Evolutionary conservation across 1,284 basidiomycete genomes (phyloP).

Genomic region (Macrocystidia cucumis): DNA sequence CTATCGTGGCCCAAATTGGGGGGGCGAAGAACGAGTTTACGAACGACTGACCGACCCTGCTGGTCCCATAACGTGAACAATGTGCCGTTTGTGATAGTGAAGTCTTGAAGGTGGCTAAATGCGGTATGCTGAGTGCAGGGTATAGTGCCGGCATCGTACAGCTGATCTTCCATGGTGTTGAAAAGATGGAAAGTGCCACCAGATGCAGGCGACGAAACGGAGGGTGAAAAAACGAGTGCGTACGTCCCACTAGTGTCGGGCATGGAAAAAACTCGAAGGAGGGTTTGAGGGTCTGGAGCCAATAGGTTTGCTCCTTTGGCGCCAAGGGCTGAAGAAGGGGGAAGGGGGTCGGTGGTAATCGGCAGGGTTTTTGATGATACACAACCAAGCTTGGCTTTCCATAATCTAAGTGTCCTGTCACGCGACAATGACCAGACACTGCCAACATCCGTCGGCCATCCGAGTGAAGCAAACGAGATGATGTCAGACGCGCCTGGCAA

Average conservation of each 20-base stretch:
- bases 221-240: constrained; percentile 62
- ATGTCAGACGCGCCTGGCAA: constrained; percentile 46
- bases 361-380: constrained; percentile 42
- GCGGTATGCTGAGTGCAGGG: constrained; percentile 51
- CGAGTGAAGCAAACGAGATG: constrained; percentile 58
- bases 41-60: constrained; percentile 67
- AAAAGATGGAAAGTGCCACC: constrained; percentile 69
- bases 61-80: constrained; percentile 70
- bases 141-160: constrained; percentile 47
- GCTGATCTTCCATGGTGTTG: constrained; percentile 42
- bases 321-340: constrained; percentile 22
- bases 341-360: constrained; percentile 26
- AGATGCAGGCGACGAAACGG: constrained; percentile 47
- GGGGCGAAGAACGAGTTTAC: constrained; percentile 41
- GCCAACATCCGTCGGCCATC: constrained; percentile 64
- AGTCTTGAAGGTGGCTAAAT: constrained; percentile 71
- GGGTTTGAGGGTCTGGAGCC: constrained; percentile 48
- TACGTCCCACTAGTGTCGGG: constrained; percentile 33
- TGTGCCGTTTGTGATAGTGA: constrained; percentile 42
- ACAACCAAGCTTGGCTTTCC: constrained; percentile 70
- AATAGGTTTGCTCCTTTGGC: constrained; percentile 39
- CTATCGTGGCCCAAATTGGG: constrained; percentile 22
- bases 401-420: constrained; percentile 78
- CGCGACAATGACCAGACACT: constrained; percentile 83
- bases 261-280: constrained; percentile 49